phyloP scores from a whole-genome alignment of 192 early-diverging fungal genomes.

The Spizellomyces punctatus region DNA sequence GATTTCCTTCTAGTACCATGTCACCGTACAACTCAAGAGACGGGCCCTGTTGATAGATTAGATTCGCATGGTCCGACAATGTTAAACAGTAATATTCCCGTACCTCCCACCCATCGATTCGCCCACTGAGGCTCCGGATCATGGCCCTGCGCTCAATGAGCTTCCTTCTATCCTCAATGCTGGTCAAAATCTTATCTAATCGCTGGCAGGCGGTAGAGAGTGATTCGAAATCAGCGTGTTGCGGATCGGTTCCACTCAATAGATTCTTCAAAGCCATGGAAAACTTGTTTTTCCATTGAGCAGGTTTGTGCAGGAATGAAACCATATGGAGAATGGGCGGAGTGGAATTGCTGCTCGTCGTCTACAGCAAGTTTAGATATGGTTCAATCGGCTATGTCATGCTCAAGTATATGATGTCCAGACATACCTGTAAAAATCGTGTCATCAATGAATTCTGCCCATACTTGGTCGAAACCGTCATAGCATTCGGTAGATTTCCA shows the following conservation, averaged over 20 bases:
- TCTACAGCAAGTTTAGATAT: constrained; percentile 3
- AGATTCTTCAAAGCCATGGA: constrained; percentile 15
- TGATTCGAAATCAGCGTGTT: constrained; percentile 23
- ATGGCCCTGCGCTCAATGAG: constrained; percentile 32
- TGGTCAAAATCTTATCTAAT: constrained; percentile 8
- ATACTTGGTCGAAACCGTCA: constrained; percentile 34
- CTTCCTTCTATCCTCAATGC: constrained; percentile 25
- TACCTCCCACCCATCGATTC: constrained; percentile 36
- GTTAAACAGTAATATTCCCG: not conserved
- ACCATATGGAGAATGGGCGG: constrained; percentile 41
- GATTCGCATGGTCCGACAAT: not conserved
- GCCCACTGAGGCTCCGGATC: constrained; percentile 17
- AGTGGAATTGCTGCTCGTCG: constrained; percentile 20
- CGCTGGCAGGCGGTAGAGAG: constrained; percentile 14
- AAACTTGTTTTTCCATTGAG: constrained; percentile 35
- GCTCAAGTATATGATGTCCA: not conserved
- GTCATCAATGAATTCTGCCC: constrained; percentile 25
- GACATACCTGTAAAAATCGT: constrained; percentile 29
- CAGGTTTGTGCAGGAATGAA: constrained; percentile 35
- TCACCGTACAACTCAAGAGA: constrained; percentile 34
- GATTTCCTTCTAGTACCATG: constrained; percentile 29
- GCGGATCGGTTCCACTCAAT: constrained; percentile 6
- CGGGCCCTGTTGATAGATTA: constrained; percentile 17
- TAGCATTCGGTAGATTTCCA: constrained; percentile 22
- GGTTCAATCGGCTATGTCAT: not conserved